Evolutionary conservation across 2,329 filamentous ascomycete species (phyloP), one percentile per base, ranked within the genome.

Genomic region (Clarireedia homoeocarpa): DNA sequence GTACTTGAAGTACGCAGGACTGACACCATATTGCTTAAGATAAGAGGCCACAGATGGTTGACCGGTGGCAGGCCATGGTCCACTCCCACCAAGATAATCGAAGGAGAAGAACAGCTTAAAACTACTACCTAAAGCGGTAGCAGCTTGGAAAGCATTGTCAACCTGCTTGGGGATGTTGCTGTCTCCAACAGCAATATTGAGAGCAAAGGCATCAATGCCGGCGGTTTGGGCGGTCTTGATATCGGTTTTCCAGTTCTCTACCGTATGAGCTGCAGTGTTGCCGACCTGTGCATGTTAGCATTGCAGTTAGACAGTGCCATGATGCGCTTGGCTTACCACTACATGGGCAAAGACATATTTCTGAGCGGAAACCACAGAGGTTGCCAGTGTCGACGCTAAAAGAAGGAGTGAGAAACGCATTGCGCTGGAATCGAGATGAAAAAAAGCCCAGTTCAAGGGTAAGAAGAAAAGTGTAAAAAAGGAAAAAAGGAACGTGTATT

Each of bases 121-220:
- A 50, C 48, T 47, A 15, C 24, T 51, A 38, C 56, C 58, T 12
- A 63, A 49, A 14, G 53, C 57, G 26, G 64, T 61, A n/a, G 71
- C 71, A 27, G 68, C 65, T 20, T 61, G 56, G 48, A 71, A 72
- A 1, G 70, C 70, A 36, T 70, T 62, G 26, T 62, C 63, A 9
- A 72, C 61, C 56, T 72, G 70, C 14, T 51, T 60, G 14, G 64
- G 64, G 1, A 71, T 74, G 38, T 69, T 69, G 5, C 55, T 26
- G 34, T 71, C 67, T 6, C 59, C 55, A 17, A 64, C 65, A 6
- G 64, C 70, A 26, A 69, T 67, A 52, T 72, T 71, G 20, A 72
- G 58, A 6, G 66, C 69, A 51, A 71, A 72, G 1, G 69, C 70
- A 56, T 72, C 70, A 51, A 72, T 70, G 34, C 72, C 71, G 2